Evolutionary conservation across 1,284 basidiomycete species (phyloP).

Genomic region (Rhodotorula sp.): DNA sequence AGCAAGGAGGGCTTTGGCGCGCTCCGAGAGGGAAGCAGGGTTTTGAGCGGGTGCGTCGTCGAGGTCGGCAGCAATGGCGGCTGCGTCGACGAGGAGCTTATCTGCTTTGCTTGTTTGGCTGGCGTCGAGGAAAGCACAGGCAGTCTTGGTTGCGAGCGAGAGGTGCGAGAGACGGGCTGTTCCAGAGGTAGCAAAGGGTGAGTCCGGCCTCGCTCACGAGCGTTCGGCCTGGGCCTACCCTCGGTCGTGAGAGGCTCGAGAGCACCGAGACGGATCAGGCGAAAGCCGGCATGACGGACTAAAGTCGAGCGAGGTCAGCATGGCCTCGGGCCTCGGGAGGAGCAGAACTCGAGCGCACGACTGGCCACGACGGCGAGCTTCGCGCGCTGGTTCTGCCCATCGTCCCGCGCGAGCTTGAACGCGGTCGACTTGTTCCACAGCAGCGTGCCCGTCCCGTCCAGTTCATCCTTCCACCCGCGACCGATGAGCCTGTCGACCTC

Average conservation of each 20-base stretch:
- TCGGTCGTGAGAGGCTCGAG: not conserved
- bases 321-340: too few relatives aligned
- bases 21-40: not conserved
- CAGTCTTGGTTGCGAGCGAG: slow-evolving; percentile 15
- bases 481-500: not conserved
- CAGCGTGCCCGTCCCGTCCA: slow-evolving; percentile 8
- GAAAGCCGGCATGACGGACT: slow-evolving; percentile 5
- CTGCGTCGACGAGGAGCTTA: not conserved
- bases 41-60: not conserved
- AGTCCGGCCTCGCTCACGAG: not conserved
- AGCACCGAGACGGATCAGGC: slow-evolving; percentile 16
- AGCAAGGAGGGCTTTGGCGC: slow-evolving; percentile 10
- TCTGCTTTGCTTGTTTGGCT: not conserved
- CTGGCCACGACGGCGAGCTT: not conserved
- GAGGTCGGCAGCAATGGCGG: not conserved
- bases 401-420: not conserved
- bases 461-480: slow-evolving; percentile 13
- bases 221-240: not conserved
- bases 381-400: too few relatives aligned
- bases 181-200: not conserved
- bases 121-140: slow-evolving; percentile 1
- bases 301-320: not conserved
- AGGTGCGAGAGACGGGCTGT: slow-evolving; percentile 17
- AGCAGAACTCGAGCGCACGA: not conserved
- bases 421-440: slow-evolving; percentile 26